Percentiles rank a stretch among this genome's conserved stretches.
These are phyloP conservation scores for Talaromyces sp. DNA, from an alignment of 2,329 filamentous ascomycete genomes.

Conservation along the genomic window DNA sequence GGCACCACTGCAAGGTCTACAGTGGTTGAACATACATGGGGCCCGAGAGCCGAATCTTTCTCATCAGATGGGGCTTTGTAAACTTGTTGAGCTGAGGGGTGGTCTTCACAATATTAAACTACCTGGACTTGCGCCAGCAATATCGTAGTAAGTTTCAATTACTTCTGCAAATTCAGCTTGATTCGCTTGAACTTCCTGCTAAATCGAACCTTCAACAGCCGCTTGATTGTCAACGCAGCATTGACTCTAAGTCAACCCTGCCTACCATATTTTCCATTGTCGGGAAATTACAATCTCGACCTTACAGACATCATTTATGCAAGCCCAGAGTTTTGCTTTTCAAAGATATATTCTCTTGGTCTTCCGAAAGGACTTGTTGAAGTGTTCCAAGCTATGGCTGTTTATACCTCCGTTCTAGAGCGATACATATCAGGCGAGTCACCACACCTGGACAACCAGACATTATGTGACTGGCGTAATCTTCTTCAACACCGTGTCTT, in stretches of 20 bases:
- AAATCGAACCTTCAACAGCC: not conserved
- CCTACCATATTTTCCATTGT: not conserved
- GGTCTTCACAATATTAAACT: constrained; percentile 31
- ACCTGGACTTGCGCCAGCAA: constrained; percentile 32
- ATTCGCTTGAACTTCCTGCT: not conserved
- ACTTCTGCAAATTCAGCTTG: not conserved
- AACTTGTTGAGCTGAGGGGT: not conserved
- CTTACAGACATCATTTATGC: not conserved
- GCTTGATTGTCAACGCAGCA: constrained; percentile 23
- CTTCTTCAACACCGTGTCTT: constrained; percentile 39
- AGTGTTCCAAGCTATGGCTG: constrained; percentile 22
- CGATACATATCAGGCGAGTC: constrained; percentile 24
- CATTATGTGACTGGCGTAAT: constrained; percentile 41
- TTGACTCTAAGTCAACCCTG: not conserved
- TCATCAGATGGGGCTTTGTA: not conserved
- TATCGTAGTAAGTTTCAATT: constrained; percentile 37
- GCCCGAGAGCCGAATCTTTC: not conserved
- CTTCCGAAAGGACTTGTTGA: not conserved
- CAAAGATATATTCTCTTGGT: not conserved
- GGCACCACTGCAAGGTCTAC: not conserved
- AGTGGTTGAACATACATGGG: not conserved
- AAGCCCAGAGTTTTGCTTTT: not conserved
- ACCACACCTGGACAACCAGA: constrained; percentile 24
- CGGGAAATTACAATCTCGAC: not conserved
- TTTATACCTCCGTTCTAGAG: constrained; percentile 34